Base-by-base conservation (phyloP, 2,329 filamentous ascomycete species). In the Catunica adiposa region DNA sequence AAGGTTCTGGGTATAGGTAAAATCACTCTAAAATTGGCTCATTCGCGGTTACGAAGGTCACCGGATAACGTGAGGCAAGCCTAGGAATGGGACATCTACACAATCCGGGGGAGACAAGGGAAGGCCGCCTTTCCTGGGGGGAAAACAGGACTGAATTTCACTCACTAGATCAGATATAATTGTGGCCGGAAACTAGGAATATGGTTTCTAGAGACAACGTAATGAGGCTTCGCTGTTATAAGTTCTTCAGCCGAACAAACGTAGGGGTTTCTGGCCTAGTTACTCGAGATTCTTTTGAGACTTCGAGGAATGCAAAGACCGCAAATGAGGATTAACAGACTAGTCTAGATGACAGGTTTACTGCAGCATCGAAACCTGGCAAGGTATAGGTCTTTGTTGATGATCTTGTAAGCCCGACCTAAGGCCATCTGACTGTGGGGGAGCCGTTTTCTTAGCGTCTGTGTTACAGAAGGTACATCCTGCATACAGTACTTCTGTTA, bases 241-340 rank as follows among this genome's bases (percentile, higher is more conserved):
- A 51, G n/a, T n/a, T n/a, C n/a, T n/a, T n/a, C n/a, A n/a, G n/a
- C 37, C 14, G 25, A 46, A 8, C 20, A 25, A 31, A 9, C 3
- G 42, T 26, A 37, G 8, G 31, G 29, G 48, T 34, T 51, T 53
- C 26, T 15, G 15, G 48, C 38, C 25, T 14, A 29, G 25, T 22
- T 37, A 51, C 50, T 56, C 44, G 25, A 40, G 34, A 51, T 51
- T 56, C 54, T 56, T n/a, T 31, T 29, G n/a, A 29, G 26, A 46
- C 9, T 52, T 56, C 38, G 40, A 53, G 40, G 55, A 53, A 53
- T 56, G 47, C 34, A 53, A 52, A 25, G 38, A 48, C 26, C 22
- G 22, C 23, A 48, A 22, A 25, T 25, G 44, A 26, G 44, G 44
- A 48, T 48, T 5, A 22, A 25, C n/a, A 15, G 44, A 25, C 17